Conservation (phyloP, 345 rosid genomes). For the Eucalyptus curtisii region DNA sequence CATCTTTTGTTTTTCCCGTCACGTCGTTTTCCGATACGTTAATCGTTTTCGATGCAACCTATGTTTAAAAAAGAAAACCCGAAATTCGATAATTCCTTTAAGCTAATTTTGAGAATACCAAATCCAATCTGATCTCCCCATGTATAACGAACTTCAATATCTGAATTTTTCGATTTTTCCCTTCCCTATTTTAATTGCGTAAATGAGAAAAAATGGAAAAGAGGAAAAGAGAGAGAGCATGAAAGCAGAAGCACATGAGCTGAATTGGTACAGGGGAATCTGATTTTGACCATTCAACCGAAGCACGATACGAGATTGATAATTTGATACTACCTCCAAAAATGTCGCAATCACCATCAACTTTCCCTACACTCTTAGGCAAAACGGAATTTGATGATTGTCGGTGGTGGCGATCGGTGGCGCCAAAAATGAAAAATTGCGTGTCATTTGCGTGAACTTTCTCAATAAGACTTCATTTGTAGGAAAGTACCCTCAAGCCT, state of each 20-base stretch:
- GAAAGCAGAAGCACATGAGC: background rate
- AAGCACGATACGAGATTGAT: no score
- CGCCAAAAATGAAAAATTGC: background rate
- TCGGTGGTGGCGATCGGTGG: rapidly evolving
- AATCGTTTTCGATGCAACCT: background rate
- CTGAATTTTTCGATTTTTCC: background rate
- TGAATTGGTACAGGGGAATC: background rate
- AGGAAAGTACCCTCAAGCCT: background rate
- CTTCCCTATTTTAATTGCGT: background rate
- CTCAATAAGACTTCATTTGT: background rate
- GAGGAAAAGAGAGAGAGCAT: background rate
- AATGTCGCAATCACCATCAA: background rate
- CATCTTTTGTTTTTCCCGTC: background rate
- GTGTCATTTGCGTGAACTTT: background rate
- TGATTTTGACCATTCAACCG: background rate
- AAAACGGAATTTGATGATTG: background rate
- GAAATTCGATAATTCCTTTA: background rate
- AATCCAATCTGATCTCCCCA: background rate
- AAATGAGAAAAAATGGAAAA: background rate
- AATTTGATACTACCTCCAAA: background rate
- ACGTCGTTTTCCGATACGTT: background rate
- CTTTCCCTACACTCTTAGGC: background rate
- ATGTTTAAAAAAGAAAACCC: background rate
- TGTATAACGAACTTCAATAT: background rate
- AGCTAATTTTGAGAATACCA: background rate